Conservation (phyloP, 2,329 filamentous ascomycete species). For the Ophiostoma perfectum region DNA sequence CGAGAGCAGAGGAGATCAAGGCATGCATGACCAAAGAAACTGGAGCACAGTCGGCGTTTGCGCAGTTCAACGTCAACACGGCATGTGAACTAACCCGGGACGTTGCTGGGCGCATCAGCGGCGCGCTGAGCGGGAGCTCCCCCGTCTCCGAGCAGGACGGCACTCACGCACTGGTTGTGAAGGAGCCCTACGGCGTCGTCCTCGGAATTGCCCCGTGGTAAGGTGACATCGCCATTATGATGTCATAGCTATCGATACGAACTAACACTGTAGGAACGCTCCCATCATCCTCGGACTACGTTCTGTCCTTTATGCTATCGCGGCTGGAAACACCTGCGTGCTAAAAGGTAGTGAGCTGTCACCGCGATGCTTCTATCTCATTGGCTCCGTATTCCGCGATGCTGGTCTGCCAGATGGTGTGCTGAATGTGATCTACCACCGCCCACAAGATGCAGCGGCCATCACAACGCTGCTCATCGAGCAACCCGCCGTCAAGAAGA, state of each 20-base stretch:
- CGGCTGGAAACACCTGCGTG: conserved; percentile 70
- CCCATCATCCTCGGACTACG: conserved; percentile 51
- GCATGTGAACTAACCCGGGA: conserved; percentile 35
- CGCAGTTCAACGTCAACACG: conserved; percentile 37
- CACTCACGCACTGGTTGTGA: conserved; percentile 55
- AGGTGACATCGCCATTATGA: neutral
- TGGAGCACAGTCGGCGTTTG: conserved; percentile 37
- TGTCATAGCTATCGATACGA: neutral
- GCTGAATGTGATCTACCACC: conserved; percentile 64
- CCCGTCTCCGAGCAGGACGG: conserved; percentile 12
- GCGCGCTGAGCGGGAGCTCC: conserved; percentile 11
- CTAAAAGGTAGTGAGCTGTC: conserved; percentile 66
- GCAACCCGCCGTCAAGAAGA: conserved; percentile 63
- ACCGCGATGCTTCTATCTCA: conserved; percentile 57
- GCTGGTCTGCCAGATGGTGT: conserved; percentile 72
- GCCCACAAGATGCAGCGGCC: conserved; percentile 59
- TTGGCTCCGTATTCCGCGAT: conserved; percentile 61
- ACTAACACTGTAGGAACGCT: conserved; percentile 45
- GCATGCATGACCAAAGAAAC: conserved; percentile 53
- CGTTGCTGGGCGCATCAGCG: conserved; percentile 38
- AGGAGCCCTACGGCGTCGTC: conserved; percentile 74
- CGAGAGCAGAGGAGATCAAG: conserved; percentile 54
- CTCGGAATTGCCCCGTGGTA: conserved; percentile 74
- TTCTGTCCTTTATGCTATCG: conserved; percentile 59
- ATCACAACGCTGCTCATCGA: conserved; percentile 65